A percentile compares a stretch with the other conserved stretches of the same genome.
Conservation (phyloP, 352 stramenopile genomes). For the Globisporangium echinulatum region DNA sequence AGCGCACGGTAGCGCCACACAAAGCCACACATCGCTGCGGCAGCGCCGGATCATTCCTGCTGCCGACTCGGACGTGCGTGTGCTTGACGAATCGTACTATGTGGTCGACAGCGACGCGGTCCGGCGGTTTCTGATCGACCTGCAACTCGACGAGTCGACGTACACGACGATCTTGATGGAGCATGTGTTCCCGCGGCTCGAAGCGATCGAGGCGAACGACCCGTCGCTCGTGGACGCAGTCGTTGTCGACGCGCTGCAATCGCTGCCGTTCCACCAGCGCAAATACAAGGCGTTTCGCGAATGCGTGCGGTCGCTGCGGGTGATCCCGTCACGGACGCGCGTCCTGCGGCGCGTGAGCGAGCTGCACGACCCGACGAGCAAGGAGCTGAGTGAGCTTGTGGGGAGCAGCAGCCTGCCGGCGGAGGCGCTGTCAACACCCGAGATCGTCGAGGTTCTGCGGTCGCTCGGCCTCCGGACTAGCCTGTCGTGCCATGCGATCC, state of each 20-base stretch:
- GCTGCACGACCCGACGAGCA: constrained; percentile 65
- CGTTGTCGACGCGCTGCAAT: constrained; percentile 37
- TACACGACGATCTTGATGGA: constrained; percentile 50
- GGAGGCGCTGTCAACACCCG: constrained; percentile 32
- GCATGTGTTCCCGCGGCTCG: constrained; percentile 51
- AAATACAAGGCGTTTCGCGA: constrained; percentile 44
- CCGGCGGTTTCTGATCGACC: constrained; percentile 42
- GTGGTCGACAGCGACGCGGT: constrained; percentile 21
- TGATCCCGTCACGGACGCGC: constrained; percentile 56
- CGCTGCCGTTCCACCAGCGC: constrained; percentile 45
- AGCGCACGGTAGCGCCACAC: background rate
- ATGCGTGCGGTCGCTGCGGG: constrained; percentile 23
- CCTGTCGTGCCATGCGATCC: constrained; percentile 61
- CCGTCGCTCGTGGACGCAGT: constrained; percentile 38
- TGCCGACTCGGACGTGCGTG: constrained; percentile 27
- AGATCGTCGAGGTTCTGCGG: constrained; percentile 47
- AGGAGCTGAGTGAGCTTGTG: constrained; percentile 55
- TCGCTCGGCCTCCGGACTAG: constrained; percentile 47
- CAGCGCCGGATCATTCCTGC: constrained; percentile 29
- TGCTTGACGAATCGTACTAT: constrained; percentile 55
- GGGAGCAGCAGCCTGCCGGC: constrained; percentile 60
- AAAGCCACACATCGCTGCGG: constrained; percentile 6
- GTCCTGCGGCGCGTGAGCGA: constrained; percentile 42
- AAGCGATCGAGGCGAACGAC: constrained; percentile 23
- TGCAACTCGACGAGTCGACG: constrained; percentile 47